These are phyloP conservation scores for Verticillium nubilum DNA, from an alignment of 2,329 filamentous ascomycete species.

Conservation along the genomic window DNA sequence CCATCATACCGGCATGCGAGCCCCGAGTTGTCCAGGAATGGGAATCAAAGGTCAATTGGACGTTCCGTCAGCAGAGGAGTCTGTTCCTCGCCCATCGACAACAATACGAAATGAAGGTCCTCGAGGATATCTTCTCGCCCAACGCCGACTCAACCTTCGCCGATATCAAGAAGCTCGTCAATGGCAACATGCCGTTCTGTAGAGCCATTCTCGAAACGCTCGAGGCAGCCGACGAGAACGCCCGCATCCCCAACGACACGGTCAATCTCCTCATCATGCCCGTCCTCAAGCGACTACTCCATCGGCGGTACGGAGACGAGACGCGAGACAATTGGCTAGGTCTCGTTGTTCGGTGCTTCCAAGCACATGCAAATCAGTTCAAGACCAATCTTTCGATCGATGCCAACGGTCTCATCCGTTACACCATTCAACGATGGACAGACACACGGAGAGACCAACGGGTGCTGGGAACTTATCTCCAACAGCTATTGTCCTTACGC, in stretches of 20 bases:
- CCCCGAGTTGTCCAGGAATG: conserved; percentile 13
- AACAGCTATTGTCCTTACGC: neutral
- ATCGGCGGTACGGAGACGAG: conserved; percentile 5
- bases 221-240: neutral
- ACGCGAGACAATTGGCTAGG: conserved; percentile 11
- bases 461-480: neutral
- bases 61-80: neutral
- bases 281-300: conserved; percentile 13
- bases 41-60: conserved; percentile 8
- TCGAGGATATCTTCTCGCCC: neutral
- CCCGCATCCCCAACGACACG: conserved; percentile 12
- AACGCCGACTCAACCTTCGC: neutral
- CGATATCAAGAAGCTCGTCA: neutral
- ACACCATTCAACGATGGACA: neutral
- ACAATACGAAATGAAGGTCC: neutral
- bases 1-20: conserved; percentile 17
- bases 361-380: neutral
- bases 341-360: conserved; percentile 3
- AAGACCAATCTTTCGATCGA: neutral
- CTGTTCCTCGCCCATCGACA: neutral
- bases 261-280: conserved; percentile 14
- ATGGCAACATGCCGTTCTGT: neutral
- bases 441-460: neutral
- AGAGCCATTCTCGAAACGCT: neutral
- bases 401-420: neutral